Evolutionary conservation across 352 stramenopile genomes (phyloP).

Genomic region (Phytophthora melonis): DNA sequence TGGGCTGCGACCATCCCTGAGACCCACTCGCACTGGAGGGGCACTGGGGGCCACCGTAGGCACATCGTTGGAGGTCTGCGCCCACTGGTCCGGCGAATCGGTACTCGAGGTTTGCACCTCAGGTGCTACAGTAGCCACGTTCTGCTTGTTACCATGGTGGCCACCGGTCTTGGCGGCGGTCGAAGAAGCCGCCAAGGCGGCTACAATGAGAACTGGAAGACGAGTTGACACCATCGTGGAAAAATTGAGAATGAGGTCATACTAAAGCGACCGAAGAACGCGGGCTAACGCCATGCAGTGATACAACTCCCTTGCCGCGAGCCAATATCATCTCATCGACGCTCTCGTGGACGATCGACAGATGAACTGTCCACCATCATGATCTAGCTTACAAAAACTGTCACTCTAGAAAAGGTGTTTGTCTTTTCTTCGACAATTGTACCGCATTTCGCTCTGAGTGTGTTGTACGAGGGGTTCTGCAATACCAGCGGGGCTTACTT

Average conservation of each 20-base stretch:
- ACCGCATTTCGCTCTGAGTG: too few relatives aligned
- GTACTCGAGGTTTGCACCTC: background rate
- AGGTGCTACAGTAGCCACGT: background rate
- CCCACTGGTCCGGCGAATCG: background rate
- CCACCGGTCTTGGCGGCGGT: background rate
- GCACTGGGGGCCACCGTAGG: background rate
- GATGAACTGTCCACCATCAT: background rate
- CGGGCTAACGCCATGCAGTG: background rate
- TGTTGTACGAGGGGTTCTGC: background rate
- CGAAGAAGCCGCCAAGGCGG: background rate
- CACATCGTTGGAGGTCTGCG: background rate
- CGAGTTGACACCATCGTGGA: background rate
- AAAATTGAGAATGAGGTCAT: background rate
- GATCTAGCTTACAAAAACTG: background rate
- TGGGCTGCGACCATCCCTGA: background rate
- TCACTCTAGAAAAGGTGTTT: background rate
- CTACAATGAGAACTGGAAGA: background rate
- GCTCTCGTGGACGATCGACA: background rate
- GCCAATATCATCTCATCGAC: background rate
- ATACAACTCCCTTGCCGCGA: background rate
- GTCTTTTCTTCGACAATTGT: background rate
- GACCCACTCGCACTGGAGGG: background rate
- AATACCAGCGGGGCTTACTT: background rate
- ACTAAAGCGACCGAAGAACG: background rate
- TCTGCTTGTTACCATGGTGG: too few relatives aligned